Conservation (phyloP, 139 green algal species). For the Zygnema cylindricum region DNA sequence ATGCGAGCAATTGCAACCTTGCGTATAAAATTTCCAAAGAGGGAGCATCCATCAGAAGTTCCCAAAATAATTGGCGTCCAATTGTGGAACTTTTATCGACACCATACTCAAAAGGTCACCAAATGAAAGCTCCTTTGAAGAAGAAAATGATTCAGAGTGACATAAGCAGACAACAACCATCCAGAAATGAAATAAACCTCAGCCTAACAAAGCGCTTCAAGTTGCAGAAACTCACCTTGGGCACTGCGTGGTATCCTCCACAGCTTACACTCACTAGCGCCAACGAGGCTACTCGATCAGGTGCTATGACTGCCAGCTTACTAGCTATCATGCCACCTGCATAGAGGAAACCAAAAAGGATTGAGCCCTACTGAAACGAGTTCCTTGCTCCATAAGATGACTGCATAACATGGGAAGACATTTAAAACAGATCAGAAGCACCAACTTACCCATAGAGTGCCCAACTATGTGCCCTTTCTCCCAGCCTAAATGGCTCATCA, state of each 20-base stretch:
- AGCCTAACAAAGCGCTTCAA: too few species aligned
- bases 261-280: slow-evolving; percentile 33
- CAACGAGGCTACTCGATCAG: slow-evolving; percentile 16
- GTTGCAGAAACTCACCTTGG: slow-evolving; percentile 26
- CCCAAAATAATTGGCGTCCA: too few species aligned
- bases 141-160: too few species aligned
- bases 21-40: too few species aligned
- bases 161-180: background rate
- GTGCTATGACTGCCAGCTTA: slow-evolving; percentile 48
- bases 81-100: too few species aligned
- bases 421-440: background rate
- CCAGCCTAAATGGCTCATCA: slow-evolving; percentile 46
- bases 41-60: too few species aligned
- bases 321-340: slow-evolving; percentile 46
- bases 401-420: background rate
- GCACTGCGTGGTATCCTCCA: slow-evolving; percentile 33
- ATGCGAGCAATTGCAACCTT: too few species aligned
- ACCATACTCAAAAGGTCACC: too few species aligned
- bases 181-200: too few species aligned
- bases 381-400: background rate
- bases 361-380: too few species aligned
- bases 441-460: slow-evolving; percentile 39
- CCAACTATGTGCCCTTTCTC: slow-evolving; percentile 38
- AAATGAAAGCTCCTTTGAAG: too few species aligned
- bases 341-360: background rate